phyloP scores from a whole-genome alignment of 1,139 yeast species.

The Yamadazyma taylorii region DNA sequence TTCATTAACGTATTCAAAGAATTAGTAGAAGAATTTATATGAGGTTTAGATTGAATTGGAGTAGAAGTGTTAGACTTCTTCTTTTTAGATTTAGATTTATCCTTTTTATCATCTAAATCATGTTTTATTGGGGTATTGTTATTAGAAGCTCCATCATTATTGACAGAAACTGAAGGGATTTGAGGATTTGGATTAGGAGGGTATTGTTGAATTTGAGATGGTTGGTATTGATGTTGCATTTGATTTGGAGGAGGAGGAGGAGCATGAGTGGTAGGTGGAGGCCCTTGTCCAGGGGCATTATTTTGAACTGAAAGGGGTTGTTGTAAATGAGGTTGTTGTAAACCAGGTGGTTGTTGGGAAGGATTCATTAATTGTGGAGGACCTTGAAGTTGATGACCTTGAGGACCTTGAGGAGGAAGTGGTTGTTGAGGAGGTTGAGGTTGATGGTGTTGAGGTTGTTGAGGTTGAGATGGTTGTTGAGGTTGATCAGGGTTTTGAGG shows the following conservation, averaged over 20 bases:
- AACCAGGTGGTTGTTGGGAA: constrained; percentile 15
- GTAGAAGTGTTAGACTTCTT: constrained; percentile 21
- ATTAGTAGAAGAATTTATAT: constrained; percentile 15
- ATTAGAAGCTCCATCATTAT: background rate
- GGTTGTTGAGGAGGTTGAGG: constrained; percentile 9
- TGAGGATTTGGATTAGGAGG: constrained; percentile 15
- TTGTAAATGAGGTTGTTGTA: constrained; percentile 12
- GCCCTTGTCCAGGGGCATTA: background rate
- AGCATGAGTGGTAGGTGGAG: constrained; percentile 7
- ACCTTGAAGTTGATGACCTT: constrained; percentile 11
- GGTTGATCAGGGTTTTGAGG: constrained; percentile 22
- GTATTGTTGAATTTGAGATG: constrained; percentile 8
- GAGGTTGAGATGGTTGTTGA: constrained; percentile 16
- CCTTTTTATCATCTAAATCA: constrained; percentile 39
- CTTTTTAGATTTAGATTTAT: constrained; percentile 16
- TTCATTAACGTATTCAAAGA: constrained; percentile 30
- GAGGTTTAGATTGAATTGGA: constrained; percentile 15
- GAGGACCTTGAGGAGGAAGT: constrained; percentile 13
- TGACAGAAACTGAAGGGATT: constrained; percentile 4
- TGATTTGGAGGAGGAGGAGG: constrained; percentile 8
- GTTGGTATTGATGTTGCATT: constrained; percentile 4
- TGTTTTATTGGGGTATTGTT: constrained; percentile 22
- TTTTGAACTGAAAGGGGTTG: constrained; percentile 5
- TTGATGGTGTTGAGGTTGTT: constrained; percentile 6
- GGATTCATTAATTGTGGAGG: constrained; percentile 13